A percentile compares a stretch with the other conserved stretches of the same genome.
Conservation (phyloP, 2,329 filamentous ascomycete species). For the Colletotrichum gigasporum region DNA sequence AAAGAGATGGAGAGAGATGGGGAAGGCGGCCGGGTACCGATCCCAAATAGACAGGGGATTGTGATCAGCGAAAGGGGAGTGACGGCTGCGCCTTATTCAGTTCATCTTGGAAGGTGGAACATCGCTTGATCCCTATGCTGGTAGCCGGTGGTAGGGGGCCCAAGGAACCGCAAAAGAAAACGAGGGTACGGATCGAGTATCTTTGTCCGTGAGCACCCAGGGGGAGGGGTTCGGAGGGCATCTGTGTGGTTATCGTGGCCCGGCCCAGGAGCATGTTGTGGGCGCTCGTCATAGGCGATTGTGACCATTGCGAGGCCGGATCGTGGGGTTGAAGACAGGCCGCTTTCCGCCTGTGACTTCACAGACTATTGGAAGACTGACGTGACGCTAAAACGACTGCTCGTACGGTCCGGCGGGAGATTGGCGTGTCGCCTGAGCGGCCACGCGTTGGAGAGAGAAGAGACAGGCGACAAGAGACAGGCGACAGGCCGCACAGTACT, state of each 20-base stretch:
- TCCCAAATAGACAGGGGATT: not conserved
- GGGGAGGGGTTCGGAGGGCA: not conserved
- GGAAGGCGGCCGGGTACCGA: not conserved
- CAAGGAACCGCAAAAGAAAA: not conserved
- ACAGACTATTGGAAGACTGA: slow-evolving; percentile 6
- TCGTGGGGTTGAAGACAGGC: not conserved
- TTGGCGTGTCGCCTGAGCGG: not conserved
- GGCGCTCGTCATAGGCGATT: not conserved
- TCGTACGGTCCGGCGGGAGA: not conserved
- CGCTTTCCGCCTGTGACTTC: not conserved
- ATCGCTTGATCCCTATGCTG: not conserved
- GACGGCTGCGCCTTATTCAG: not conserved
- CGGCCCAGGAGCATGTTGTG: not conserved
- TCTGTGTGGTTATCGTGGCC: not conserved
- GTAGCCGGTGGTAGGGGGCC: not conserved
- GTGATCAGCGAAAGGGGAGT: slow-evolving; percentile 2
- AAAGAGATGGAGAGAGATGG: not conserved
- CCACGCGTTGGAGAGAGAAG: not conserved
- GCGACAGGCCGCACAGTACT: too few species aligned
- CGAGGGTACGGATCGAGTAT: slow-evolving; percentile 4
- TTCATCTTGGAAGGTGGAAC: not conserved
- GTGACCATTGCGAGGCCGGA: too few species aligned
- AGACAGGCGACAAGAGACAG: not conserved
- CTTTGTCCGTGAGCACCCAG: not conserved
- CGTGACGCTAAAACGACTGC: not conserved